Evolutionary conservation across 1,284 basidiomycete species (phyloP), one percentile per base, ranked within the genome.

Genomic region (Puccinia coronata): DNA sequence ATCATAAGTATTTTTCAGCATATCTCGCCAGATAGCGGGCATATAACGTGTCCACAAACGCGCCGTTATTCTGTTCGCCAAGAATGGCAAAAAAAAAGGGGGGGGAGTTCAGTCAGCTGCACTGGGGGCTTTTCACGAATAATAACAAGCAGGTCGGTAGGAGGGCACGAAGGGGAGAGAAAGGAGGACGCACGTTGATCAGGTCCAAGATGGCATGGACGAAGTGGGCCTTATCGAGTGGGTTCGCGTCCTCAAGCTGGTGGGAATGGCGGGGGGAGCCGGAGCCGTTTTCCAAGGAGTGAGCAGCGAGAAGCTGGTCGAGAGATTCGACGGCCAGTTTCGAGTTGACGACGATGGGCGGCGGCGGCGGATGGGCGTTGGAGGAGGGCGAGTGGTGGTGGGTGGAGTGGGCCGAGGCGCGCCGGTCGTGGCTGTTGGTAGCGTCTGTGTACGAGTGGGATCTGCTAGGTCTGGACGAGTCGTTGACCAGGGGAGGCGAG

Each of bases 41-140:
- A 67, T 77, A 77, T 28, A 77, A 51, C 14, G 43, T 77, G 39
- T 77, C 75, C n/a, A 77, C 75, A 77, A 77, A 77, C 61, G 75
- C 61, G 23, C 28, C 59, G 28, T 77, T 65, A 65, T 47, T 77
- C 75, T 77, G 28, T 31, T 23, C n/a, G 2, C 3, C 16, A 9
- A 16, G 20, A 20, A 67, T 28, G 18, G 11, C 20, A n/a, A 55
- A 23, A 16, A 23, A 74, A 74, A 41, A 34, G 59, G 36, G 28
- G 36, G 6, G 12, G n/a, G n/a, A n/a, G n/a, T n/a, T n/a, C n/a
- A n/a, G n/a, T n/a, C n/a, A n/a, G n/a, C n/a, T n/a, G n/a, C n/a
- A n/a, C n/a, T n/a, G n/a, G n/a, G n/a, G n/a, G n/a, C n/a, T n/a
- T n/a, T n/a, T n/a, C n/a, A n/a, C n/a, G n/a, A n/a, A n/a, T n/a